A percentile compares a stretch with the other conserved stretches of the same genome.
phyloP scores from a whole-genome alignment of 768 basidiomycete species.

The Boletus vinaceobasis region DNA sequence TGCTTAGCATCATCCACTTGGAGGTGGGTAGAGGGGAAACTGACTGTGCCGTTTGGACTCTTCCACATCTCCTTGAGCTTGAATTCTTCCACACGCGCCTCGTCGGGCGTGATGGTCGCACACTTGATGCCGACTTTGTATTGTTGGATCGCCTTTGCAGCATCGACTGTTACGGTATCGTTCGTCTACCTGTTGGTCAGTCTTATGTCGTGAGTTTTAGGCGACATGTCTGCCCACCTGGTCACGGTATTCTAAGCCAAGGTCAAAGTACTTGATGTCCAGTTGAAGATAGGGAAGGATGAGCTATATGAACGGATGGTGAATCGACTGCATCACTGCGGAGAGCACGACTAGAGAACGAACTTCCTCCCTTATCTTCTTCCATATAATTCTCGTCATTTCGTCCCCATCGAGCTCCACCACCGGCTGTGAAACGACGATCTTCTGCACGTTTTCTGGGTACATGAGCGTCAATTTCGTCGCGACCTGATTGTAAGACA shows the following conservation, averaged over 20 bases:
- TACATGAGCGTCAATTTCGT: constrained; percentile 1
- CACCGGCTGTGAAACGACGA: constrained; percentile 82
- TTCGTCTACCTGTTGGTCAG: constrained; percentile 60
- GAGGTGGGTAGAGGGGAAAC: constrained; percentile 25
- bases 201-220: background rate
- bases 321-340: background rate
- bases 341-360: constrained; percentile 19
- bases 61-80: constrained; percentile 99
- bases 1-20: background rate
- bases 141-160: constrained; percentile 91
- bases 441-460: constrained; percentile 44
- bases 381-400: constrained; percentile 99
- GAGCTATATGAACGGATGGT: constrained; percentile 52
- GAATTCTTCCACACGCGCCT: constrained; percentile 94
- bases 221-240: constrained; percentile 43
- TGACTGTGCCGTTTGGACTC: constrained; percentile 91
- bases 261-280: constrained; percentile 97
- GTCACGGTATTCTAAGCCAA: constrained; percentile 93
- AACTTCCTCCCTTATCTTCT: constrained; percentile 94
- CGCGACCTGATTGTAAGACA: background rate
- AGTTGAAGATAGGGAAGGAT: constrained; percentile 93
- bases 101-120: constrained; percentile 98
- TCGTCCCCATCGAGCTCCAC: constrained; percentile 98
- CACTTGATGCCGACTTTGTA: constrained; percentile 98
- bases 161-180: constrained; percentile 89